phyloP scores from a whole-genome alignment of 345 rosid genomes.

The Ceriops zippeliana region DNA sequence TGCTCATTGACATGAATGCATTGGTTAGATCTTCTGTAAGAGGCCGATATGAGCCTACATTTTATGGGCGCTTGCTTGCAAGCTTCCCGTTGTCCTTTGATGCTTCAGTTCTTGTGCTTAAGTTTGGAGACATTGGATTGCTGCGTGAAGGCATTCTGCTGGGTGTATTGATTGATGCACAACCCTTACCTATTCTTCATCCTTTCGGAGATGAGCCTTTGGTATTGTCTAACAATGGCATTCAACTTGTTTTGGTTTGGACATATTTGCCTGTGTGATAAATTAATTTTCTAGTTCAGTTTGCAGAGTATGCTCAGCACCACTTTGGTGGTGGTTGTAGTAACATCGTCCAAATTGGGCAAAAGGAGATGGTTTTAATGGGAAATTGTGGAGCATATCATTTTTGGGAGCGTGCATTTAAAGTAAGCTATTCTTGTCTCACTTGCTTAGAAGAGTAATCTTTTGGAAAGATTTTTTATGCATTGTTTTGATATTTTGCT shows the following conservation, averaged over 20 bases:
- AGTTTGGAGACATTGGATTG: conserved; percentile 81
- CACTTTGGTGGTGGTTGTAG: conserved; percentile 49
- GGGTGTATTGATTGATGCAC: conserved; percentile 79
- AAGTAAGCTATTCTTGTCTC: conserved; percentile 39
- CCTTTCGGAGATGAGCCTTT: conserved; percentile 73
- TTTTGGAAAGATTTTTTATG: conserved; percentile 1
- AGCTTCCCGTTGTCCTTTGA: conserved; percentile 82
- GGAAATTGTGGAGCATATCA: conserved; percentile 77
- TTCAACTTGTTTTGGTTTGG: conserved; percentile 13
- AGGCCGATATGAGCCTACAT: conserved; percentile 80
- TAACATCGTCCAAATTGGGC: conserved; percentile 43
- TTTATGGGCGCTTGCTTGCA: conserved; percentile 80
- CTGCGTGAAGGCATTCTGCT: conserved; percentile 83
- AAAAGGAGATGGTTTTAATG: conserved; percentile 53
- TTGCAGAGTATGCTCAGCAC: conserved; percentile 43
- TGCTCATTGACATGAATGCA: conserved; percentile 60
- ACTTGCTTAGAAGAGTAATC: conserved; percentile 5
- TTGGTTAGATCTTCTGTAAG: conserved; percentile 47
- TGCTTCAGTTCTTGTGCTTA: conserved; percentile 65
- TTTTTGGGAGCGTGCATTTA: conserved; percentile 83
- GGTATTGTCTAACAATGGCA: conserved; percentile 46
- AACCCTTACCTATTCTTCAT: conserved; percentile 70
- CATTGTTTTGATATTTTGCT: conserved; percentile 20
- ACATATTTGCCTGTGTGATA: conserved; percentile 17
- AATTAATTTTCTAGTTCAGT: conserved; percentile 39